Percentiles rank a stretch among this genome's conserved stretches.
Conservation (phyloP, 192 early-diverging fungal species). For the Thamnidium elegans region DNA sequence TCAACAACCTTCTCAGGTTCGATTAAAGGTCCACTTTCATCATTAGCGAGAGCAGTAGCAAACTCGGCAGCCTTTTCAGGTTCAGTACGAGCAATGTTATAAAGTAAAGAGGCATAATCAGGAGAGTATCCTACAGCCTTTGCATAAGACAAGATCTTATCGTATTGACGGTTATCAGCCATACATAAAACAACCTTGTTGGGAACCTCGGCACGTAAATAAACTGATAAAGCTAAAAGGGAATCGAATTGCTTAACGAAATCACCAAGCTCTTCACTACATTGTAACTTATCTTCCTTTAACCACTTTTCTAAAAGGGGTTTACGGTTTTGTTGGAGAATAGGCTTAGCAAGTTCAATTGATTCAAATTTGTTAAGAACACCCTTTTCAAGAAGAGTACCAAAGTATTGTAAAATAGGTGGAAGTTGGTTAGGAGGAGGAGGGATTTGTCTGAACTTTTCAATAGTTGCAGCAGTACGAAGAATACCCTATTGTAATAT, state of each 20-base stretch:
- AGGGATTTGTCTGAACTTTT: conserved; percentile 85
- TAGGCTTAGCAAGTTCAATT: conserved; percentile 88
- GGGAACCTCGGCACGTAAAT: conserved; percentile 90
- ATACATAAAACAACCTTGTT: conserved; percentile 95
- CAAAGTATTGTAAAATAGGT: conserved; percentile 98
- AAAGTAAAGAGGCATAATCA: conserved; percentile 87
- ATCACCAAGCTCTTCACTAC: conserved; percentile 98
- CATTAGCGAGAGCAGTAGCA: conserved; percentile 81
- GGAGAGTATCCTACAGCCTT: conserved; percentile 92
- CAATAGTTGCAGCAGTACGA: conserved; percentile 91
- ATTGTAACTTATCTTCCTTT: conserved; percentile 97
- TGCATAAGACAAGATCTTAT: conserved; percentile 95
- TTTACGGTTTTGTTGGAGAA: conserved; percentile 86
- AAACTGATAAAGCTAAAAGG: conserved; percentile 91
- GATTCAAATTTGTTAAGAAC: conserved; percentile 94
- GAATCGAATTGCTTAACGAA: conserved; percentile 89
- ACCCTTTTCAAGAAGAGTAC: conserved; percentile 90
- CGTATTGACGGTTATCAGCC: conserved; percentile 92
- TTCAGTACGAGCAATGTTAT: conserved; percentile 86
- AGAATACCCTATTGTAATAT: conserved; percentile 69
- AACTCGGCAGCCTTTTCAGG: conserved; percentile 95
- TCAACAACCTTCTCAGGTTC: conserved; percentile 86
- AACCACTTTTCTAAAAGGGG: conserved; percentile 96
- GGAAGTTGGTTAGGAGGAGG: conserved; percentile 75
- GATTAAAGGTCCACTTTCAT: conserved; percentile 79